A percentile compares a stretch with the other conserved stretches of the same genome.
Evolutionary conservation across 805 yeast species (phyloP).

Genomic region (Metschnikowia cubensis): DNA sequence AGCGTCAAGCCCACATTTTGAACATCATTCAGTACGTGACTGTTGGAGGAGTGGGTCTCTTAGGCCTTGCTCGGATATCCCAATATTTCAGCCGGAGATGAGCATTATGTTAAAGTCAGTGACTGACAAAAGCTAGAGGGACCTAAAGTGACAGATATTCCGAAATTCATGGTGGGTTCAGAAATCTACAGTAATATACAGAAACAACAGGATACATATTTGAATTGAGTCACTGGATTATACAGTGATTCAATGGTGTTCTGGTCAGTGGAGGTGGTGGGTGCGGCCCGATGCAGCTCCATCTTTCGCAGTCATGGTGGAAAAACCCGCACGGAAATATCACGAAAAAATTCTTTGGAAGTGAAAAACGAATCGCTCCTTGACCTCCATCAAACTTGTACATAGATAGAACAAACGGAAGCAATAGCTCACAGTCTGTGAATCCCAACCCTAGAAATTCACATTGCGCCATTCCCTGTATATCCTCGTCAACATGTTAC

Average conservation of each 20-base stretch:
- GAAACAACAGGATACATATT: no score
- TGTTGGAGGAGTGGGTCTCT: constrained; percentile 10
- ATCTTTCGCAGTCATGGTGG: constrained; percentile 1
- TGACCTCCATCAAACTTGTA: constrained; percentile 5
- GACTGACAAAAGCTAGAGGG: no score
- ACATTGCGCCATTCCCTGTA: neutral
- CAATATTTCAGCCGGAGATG: constrained; percentile 4
- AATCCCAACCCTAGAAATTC: neutral
- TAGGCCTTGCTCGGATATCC: constrained; percentile 14
- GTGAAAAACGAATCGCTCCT: neutral
- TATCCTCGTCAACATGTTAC: constrained; percentile 10
- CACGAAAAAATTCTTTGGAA: constrained; percentile 1
- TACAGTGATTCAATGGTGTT: no score
- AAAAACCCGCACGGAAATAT: constrained; percentile 2
- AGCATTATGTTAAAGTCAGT: neutral
- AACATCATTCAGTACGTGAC: constrained; percentile 23
- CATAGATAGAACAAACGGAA: constrained; percentile 3
- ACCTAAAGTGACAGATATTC: no score
- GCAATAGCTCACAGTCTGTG: neutral
- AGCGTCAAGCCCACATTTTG: constrained; percentile 53
- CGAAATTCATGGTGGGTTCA: no score
- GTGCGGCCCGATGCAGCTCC: constrained; percentile 3
- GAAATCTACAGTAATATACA: no score
- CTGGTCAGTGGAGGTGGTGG: neutral
- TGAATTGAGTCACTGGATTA: no score